Evolutionary conservation across 176 grass and related monocot genomes (phyloP).

Genomic region (Rhipidocladum racemiflorum): DNA sequence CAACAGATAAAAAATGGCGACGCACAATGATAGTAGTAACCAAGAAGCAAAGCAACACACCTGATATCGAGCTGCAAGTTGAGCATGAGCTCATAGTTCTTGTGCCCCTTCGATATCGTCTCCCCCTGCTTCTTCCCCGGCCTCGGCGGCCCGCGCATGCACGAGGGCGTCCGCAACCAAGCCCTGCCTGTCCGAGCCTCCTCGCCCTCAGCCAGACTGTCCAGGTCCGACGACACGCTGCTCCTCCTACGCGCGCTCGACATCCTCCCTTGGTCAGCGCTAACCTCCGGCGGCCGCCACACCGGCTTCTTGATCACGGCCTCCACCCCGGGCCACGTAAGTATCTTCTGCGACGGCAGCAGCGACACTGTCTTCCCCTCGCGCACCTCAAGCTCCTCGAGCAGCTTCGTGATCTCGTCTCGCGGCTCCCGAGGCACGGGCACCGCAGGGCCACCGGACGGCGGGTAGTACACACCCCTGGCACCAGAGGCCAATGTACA

Average conservation of each 20-base stretch:
- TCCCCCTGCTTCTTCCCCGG: conserved; percentile 73
- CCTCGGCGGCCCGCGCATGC: not conserved
- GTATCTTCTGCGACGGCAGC: conserved; percentile 71
- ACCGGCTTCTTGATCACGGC: conserved; percentile 54
- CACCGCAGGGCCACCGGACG: conserved; percentile 25
- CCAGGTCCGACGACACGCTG: conserved; percentile 39
- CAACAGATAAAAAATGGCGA: not conserved
- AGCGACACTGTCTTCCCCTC: conserved; percentile 66
- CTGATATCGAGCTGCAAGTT: conserved; percentile 91
- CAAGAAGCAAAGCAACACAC: conserved; percentile 7
- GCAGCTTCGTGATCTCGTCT: conserved; percentile 43
- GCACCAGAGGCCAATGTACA: conserved; percentile 58
- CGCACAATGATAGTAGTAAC: not conserved
- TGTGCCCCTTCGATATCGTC: conserved; percentile 83
- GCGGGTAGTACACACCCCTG: conserved; percentile 75
- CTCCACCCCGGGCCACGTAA: conserved; percentile 67
- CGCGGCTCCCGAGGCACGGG: conserved; percentile 43
- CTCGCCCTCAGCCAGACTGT: not conserved
- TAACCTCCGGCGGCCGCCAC: conserved; percentile 41
- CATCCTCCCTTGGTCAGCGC: conserved; percentile 28
- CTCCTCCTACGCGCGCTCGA: conserved; percentile 39
- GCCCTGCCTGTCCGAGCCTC: not conserved
- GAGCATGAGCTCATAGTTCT: conserved; percentile 94
- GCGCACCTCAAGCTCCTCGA: conserved; percentile 46
- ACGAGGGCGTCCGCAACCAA: too few species aligned